Evolutionary conservation across 495 filamentous ascomycete species (phyloP).

Genomic region (Astrocystis sublimbata): DNA sequence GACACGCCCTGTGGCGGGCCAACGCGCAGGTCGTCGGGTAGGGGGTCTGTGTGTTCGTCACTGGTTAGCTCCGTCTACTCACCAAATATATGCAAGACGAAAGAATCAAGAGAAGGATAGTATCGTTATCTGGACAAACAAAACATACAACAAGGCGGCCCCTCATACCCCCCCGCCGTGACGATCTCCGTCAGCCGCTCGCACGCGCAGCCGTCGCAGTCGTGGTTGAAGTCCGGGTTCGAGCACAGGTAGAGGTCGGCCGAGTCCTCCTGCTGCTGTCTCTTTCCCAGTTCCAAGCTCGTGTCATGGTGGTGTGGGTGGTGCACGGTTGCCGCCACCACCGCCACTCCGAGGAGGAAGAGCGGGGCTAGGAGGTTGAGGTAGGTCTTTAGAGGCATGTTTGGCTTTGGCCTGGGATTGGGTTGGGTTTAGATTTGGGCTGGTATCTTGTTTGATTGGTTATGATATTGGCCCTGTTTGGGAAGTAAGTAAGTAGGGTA

Average conservation of each 20-base stretch:
- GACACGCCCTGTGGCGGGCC: constrained; percentile 25
- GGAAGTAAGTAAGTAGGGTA: no score
- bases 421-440: no score
- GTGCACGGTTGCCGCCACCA: neutral
- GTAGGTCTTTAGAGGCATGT: constrained; percentile 12
- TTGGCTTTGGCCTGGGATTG: neutral
- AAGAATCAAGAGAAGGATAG: constrained; percentile 8
- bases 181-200: constrained; percentile 17
- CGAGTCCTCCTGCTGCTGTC: constrained; percentile 21
- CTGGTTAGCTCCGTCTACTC: neutral
- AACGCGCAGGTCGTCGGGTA: constrained; percentile 23
- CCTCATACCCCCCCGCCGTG: constrained; percentile 17
- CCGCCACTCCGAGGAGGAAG: constrained; percentile 9
- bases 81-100: neutral
- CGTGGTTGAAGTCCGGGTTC: constrained; percentile 25
- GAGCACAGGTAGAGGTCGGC: constrained; percentile 25
- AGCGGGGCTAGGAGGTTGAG: constrained; percentile 3
- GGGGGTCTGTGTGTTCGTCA: constrained; percentile 12
- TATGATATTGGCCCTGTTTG: no score
- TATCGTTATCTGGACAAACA: neutral
- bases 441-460: no score
- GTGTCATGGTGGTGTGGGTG: no score
- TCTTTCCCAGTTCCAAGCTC: no score
- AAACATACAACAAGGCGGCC: constrained; percentile 27
- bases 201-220: constrained; percentile 23